phyloP scores from a whole-genome alignment of 1,284 basidiomycete species.

The Sanghuangporus sanghuang region DNA sequence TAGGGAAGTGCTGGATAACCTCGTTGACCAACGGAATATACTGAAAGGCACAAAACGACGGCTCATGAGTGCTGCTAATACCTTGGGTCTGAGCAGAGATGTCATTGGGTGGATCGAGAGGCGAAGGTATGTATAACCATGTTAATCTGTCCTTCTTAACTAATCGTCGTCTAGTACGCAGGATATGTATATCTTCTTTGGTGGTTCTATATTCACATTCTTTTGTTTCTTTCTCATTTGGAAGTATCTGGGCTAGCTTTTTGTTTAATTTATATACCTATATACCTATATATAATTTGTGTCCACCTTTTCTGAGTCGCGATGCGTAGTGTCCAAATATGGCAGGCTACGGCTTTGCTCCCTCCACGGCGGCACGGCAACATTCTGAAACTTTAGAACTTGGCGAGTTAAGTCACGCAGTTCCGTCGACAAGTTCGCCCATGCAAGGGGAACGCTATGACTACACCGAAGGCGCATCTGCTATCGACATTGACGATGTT shows the following conservation, averaged over 20 bases:
- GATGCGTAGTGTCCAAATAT: not conserved
- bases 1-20: constrained; percentile 80
- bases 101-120: constrained; percentile 95
- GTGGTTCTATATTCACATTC: constrained; percentile 81
- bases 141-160: not conserved
- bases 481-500: constrained; percentile 61
- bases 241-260: constrained; percentile 72
- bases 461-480: constrained; percentile 81
- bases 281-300: not conserved
- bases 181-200: constrained; percentile 89
- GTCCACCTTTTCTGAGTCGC: not conserved
- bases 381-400: not conserved
- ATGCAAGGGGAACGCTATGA: constrained; percentile 37
- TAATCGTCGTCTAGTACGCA: constrained; percentile 57
- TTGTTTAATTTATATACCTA: not conserved
- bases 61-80: constrained; percentile 86
- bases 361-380: not conserved
- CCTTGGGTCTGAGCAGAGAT: constrained; percentile 83
- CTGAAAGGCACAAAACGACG: constrained; percentile 87
- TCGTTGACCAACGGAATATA: constrained; percentile 87
- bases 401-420: not conserved
- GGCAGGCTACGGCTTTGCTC: not conserved
- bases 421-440: not conserved
- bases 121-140: constrained; percentile 59
- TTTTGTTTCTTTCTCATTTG: constrained; percentile 89